These are phyloP conservation scores for Mycena galericulata DNA, from an alignment of 768 basidiomycete genomes.

Conservation along the genomic window DNA sequence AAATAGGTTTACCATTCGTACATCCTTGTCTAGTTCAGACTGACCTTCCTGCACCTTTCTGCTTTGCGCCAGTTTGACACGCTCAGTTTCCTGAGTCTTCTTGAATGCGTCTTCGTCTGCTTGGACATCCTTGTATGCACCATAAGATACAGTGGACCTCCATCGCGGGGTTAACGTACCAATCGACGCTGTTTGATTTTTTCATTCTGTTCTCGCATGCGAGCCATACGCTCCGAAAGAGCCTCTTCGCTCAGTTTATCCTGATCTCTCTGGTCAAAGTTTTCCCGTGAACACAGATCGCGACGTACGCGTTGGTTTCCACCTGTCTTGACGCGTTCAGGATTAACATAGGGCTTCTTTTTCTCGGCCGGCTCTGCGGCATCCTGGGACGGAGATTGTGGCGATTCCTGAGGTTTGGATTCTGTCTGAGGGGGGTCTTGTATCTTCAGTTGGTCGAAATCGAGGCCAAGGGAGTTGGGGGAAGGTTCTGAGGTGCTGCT, in stretches of 20 bases:
- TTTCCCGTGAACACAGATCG: neutral
- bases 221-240: conserved; percentile 74
- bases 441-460: conserved; percentile 66
- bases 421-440: conserved; percentile 39
- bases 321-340: conserved; percentile 87
- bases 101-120: conserved; percentile 86
- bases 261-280: conserved; percentile 48
- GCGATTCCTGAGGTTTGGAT: conserved; percentile 22
- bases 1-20: conserved; percentile 2
- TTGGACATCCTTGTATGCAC: conserved; percentile 70
- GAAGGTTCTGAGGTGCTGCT: conserved; percentile 47
- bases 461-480: conserved; percentile 78
- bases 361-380: conserved; percentile 54
- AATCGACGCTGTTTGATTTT: conserved; percentile 78
- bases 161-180: conserved; percentile 51
- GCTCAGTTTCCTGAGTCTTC: conserved; percentile 75
- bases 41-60: conserved; percentile 73
- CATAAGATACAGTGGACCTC: neutral
- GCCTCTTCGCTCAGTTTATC: conserved; percentile 78
- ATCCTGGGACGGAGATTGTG: conserved; percentile 24
- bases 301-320: conserved; percentile 74
- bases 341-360: conserved; percentile 84
- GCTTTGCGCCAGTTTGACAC: conserved; percentile 64
- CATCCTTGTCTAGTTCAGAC: neutral
- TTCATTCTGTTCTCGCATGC: conserved; percentile 79